Percentiles rank a stretch among this genome's conserved stretches.
Conservation (phyloP, 306 rosid species). For the Hippophae gyantsensis region DNA sequence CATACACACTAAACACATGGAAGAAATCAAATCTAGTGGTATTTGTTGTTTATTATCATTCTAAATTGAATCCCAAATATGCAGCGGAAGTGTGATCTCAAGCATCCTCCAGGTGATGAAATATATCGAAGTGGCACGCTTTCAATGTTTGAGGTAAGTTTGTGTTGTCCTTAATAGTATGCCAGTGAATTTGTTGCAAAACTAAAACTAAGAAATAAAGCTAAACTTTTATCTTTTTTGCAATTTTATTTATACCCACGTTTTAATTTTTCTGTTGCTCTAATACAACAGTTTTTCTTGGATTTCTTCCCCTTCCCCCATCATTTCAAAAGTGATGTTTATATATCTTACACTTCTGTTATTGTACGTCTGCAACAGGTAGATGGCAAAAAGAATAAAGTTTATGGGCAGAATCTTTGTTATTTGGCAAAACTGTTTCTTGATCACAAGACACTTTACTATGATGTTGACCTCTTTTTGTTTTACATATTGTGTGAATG, state of each 20-base stretch:
- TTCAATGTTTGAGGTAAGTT: slow-evolving; percentile 95
- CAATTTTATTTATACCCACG: background rate
- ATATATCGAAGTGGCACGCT: slow-evolving; percentile 93
- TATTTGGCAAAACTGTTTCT: slow-evolving; percentile 95
- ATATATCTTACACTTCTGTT: slow-evolving; percentile 10
- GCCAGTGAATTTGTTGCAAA: slow-evolving; percentile 5
- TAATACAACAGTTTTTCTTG: background rate
- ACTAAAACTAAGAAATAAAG: background rate
- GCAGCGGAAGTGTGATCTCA: slow-evolving; percentile 96
- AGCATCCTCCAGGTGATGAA: slow-evolving; percentile 99
- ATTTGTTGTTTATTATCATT: background rate
- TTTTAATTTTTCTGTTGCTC: background rate
- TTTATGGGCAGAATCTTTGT: slow-evolving; percentile 97
- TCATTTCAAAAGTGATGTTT: background rate
- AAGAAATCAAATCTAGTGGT: background rate
- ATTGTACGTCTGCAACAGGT: slow-evolving; percentile 49
- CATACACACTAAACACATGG: too few species aligned
- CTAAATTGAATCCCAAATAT: slow-evolving; percentile 16
- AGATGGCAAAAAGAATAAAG: slow-evolving; percentile 98
- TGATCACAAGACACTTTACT: slow-evolving; percentile 98
- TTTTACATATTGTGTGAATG: slow-evolving; percentile 93
- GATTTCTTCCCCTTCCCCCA: background rate
- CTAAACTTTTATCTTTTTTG: background rate
- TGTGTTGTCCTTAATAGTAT: background rate
- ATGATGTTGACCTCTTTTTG: slow-evolving; percentile 93